Base-by-base conservation (phyloP, 768 basidiomycete genomes). In the Mycena maculata region DNA sequence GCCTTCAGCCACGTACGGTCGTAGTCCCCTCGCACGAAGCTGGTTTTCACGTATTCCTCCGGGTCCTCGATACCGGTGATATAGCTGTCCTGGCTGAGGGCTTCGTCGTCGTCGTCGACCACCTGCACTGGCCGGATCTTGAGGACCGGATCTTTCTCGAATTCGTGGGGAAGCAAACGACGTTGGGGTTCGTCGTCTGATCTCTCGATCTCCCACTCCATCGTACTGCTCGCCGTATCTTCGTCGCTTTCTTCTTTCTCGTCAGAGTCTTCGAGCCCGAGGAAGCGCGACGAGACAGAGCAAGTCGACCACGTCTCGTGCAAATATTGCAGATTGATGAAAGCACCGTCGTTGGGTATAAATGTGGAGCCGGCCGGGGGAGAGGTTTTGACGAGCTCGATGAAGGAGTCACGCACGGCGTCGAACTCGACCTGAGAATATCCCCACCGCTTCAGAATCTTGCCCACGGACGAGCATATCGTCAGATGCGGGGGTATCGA, bases 141-240 rank as follows among this genome's bases (percentile, higher is more conserved):
- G 25, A 38, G 6, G 9, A n/a, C 11, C 10, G 53, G 33, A 4
- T 38, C 55, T 16, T 50, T 38, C 42, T 60, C 28, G 22, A 52
- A 38, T 33, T 65, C 63, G 23, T 52, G 30, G 7, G 56, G 50
- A 13, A 59, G 50, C 12, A 65, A 49, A 16, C 64, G 64, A 23
- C 57, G 64, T 22, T 52, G 31, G 28, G 64, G 64, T 25, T 65
- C 64, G 57, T 57, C 42, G 20, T 20, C 28, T 3, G 30, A 25
- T 13, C 55, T 47, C 23, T 23, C 9, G 18, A 22, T 42, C 15
- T 59, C 55, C 63, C 44, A 64, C 5, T 49, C 55, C 20, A 50
- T 53, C 18, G 4, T 11, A 25, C 20, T 33, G 28, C 25, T 25
- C 13, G 6, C 38, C 22, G 31, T 22, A 6, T 4, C 28, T 22